Base-by-base conservation (phyloP, 805 yeast species). In the Metschnikowia peoriensis region DNA sequence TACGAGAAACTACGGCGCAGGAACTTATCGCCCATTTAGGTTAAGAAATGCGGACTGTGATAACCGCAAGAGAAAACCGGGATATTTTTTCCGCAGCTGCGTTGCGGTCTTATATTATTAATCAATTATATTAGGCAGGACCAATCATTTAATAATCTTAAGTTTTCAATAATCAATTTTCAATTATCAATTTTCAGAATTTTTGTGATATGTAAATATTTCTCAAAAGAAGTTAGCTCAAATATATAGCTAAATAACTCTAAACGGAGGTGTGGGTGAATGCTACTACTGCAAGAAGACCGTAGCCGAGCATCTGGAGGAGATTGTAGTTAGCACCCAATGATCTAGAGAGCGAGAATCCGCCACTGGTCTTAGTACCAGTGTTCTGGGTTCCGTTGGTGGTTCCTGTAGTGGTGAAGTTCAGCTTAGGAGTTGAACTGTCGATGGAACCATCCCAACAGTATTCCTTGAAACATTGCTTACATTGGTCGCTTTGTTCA, bases 401-500 rank as follows among this genome's bases (percentile, higher is more conserved):
- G 44, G 71, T 59, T 32, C 81, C 81, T 17, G 66, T 62, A 1
- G 65, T 62, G 22, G 80, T 76, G 61, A 72, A 76, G 58, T 73
- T 72, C 47, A 74, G 65, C 56, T 60, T 62, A 1, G 66, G 59
- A 9, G 49, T 44, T 4, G 54, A 35, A 16, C 48, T 46, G 28
- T 56, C 58, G 28, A 57, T 47, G 14, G 56, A 16, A 22, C 91
- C 92, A 56, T 80, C 75, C 92, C 92, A 90, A 69, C 97, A 90
- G 68, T 89, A 89, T 7, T 72, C 74, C 37, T 73, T 69, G 66
- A 90, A 88, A 66, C 97, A 90, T 49, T 71, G 55, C 59, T 81
- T 70, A 72, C 97, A 90, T 63, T 87, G 89, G 1, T 77, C 83
- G n/a, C 82, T 70, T 53, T 86, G 86, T 15, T 79, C 75, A 38